Percentiles rank a stretch among this genome's conserved stretches.
Conservation (phyloP, 768 basidiomycete species). For the Coprinopsis marcescibilis region DNA sequence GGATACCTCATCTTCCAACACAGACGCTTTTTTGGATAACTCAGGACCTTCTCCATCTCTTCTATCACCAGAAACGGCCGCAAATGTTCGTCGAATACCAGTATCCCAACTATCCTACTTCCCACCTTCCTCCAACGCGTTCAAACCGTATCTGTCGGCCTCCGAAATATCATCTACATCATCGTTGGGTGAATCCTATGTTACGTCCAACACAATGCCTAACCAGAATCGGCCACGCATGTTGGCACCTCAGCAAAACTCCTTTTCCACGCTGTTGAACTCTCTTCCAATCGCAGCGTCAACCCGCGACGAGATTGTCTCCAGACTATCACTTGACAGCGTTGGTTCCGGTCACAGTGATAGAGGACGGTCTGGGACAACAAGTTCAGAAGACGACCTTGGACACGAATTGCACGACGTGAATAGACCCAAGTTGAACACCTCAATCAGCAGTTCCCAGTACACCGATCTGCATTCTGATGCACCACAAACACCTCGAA, state of each 20-base stretch:
- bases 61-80: constrained; percentile 17
- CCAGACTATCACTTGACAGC: constrained; percentile 51
- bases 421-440: constrained; percentile 7
- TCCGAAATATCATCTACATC: constrained; percentile 11
- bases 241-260: constrained; percentile 9
- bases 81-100: constrained; percentile 40
- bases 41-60: constrained; percentile 15
- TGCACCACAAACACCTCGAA: constrained; percentile 22
- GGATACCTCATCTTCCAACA: background rate
- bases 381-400: constrained; percentile 27
- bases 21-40: constrained; percentile 1
- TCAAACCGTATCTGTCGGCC: constrained; percentile 11
- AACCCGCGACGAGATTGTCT: constrained; percentile 49
- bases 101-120: constrained; percentile 50
- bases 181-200: too few species aligned
- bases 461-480: constrained; percentile 14
- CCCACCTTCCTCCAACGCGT: constrained; percentile 36
- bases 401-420: constrained; percentile 45
- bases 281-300: constrained; percentile 46
- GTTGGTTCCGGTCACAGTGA: constrained; percentile 39
- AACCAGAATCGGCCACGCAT: constrained; percentile 2
- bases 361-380: constrained; percentile 18
- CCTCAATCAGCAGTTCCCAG: background rate
- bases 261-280: constrained; percentile 38
- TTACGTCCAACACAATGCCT: constrained; percentile 8